Evolutionary conservation across 352 stramenopile genomes (phyloP), one percentile per base, ranked within the genome.

Genomic region (Salisapilia sapeloensis): DNA sequence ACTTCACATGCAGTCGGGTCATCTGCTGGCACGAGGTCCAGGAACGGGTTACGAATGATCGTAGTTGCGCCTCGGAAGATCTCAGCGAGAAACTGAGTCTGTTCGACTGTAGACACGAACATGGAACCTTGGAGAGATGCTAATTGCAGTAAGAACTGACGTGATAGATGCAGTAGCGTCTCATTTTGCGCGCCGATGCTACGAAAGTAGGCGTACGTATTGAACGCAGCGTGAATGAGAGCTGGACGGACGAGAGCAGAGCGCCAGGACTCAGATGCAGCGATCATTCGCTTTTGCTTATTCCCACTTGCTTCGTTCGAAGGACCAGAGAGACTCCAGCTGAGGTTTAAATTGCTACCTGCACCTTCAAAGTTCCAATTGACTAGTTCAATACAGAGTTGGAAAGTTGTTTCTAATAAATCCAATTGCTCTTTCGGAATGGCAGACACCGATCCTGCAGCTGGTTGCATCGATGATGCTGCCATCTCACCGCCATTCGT

Each of bases 181-280:
- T 78, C 69, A 29, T 82, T 84, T 21, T 75, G 65, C 26, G 55
- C 57, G 18, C 65, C 53, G 20, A 84, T 44, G 32, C 61, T 72
- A 8, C 71, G 62, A 35, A 84, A 80, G 33, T 81, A 81, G 13
- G 60, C 65, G 48, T 87, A 87, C 19, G 71, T 84, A 41, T 87
- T 83, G 48, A 83, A 87, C 6, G 67, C 67, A n/a, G 65, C 71
- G 47, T 87, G 69, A 45, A 87, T 84, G 30, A 87, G 52, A 44
- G 71, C 60, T 2, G 58, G 60, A 4, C 69, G 65, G 18, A 83
- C 58, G 1, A 90, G 43, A 17, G 81, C 53, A 9, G 61, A 53
- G 31, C 71, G 70, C 66, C 71, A 87, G 0, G 65, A 75, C 14
- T 66, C 52, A 35, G 77, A 52, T 4, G 75, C 64, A 8, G 46